Base-by-base conservation (phyloP, 2,329 filamentous ascomycete genomes). In the Botryotinia convoluta region DNA sequence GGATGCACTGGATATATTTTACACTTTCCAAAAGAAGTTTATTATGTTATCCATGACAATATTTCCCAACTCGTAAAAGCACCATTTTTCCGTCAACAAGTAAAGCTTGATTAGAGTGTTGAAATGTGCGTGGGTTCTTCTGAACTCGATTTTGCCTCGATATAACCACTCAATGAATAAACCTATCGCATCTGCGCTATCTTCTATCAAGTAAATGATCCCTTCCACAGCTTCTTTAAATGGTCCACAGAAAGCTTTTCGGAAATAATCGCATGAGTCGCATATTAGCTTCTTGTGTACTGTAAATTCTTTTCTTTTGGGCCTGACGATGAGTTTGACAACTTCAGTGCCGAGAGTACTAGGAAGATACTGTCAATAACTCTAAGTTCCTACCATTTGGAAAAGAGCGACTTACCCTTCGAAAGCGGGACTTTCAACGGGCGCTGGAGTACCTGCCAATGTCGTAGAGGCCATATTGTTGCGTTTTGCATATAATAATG, bases 81-180 rank as follows among this genome's bases (percentile, higher is more conserved):
- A 44, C 42, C 42, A 44, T 44, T 44, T 44, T 18, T 44, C 42
- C 16, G 42, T 44, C 16, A 18, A 44, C 42, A 44, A 44, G 16
- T 44, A 44, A 44, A 44, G 42, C 42, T 44, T 44, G 14, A 44
- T 18, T 18, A 44, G 16, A 44, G 42, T 7, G 14, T 44, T 18
- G 42, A 44, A 44, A 44, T 44, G 42, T 18, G 42, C 42, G 42
- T 44, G 16, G 16, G 42, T 44, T 44, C 16, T 44, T 1, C 16
- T 18, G 42, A 16, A 44, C 16, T 44, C 4, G 6, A 44, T 44
- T 7, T 18, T 44, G 42, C 16, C 42, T 44, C 42, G 42, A 42
- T 76, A 75, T 3, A 75, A 18, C 71, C 70, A 75, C 3, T 75
- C 45, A 26, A 76, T 18, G 20, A 75, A 75, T 0, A 74, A 32